A percentile compares a stretch with the other conserved stretches of the same genome.
These are phyloP conservation scores for Cercophora scortea DNA, from an alignment of 495 filamentous ascomycete species.

Conservation along the genomic window DNA sequence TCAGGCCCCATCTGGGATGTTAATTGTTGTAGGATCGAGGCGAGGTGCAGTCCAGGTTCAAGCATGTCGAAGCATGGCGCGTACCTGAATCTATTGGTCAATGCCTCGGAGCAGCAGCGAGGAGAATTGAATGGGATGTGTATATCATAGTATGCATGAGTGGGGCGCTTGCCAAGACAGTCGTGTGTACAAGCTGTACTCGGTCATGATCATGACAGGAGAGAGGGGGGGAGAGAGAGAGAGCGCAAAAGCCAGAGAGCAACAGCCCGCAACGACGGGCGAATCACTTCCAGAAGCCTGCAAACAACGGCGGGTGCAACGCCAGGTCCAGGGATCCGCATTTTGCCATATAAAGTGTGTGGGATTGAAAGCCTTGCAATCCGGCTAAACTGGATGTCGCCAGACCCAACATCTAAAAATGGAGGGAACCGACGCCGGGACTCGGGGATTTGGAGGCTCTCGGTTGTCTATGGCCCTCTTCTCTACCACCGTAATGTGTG, in stretches of 20 bases:
- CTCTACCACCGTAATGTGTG: no score
- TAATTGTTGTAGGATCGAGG: slow-evolving; percentile 3
- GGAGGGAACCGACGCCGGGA: neutral
- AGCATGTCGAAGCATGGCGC: neutral
- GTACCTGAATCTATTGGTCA: slow-evolving; percentile 13
- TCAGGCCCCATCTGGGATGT: slow-evolving; percentile 1
- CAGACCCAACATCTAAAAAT: slow-evolving; percentile 15
- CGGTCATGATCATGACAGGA: no score
- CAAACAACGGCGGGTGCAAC: slow-evolving; percentile 1
- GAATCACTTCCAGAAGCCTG: slow-evolving; percentile 3
- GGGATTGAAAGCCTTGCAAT: slow-evolving; percentile 15
- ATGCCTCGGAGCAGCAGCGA: slow-evolving; percentile 6
- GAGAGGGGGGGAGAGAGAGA: no score
- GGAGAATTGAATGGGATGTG: no score
- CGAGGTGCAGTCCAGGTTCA: neutral
- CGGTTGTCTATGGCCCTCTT: no score
- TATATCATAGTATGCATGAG: no score
- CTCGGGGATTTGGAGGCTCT: no score
- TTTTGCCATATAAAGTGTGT: slow-evolving; percentile 21
- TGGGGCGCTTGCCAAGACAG: no score
- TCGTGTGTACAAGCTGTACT: no score
- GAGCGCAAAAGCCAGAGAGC: no score
- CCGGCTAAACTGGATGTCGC: slow-evolving; percentile 13
- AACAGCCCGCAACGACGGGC: neutral
- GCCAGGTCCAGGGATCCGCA: slow-evolving; percentile 16